Evolutionary conservation across 306 rosid species (phyloP).

Genomic region (Prunus mume): DNA sequence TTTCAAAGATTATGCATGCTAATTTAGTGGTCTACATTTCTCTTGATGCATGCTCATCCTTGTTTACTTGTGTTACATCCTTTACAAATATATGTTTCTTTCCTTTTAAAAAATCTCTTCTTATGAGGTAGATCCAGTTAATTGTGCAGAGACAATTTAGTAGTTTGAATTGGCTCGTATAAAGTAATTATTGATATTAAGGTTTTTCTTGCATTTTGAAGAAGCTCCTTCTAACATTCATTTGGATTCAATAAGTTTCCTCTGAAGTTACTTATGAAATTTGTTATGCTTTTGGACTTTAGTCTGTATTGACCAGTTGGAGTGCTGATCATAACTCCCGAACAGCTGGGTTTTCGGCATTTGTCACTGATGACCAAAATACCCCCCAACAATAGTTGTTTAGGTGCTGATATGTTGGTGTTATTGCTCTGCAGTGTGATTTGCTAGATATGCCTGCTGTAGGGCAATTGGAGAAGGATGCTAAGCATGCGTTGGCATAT

Average conservation of each 20-base stretch:
- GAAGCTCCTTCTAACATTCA: not conserved
- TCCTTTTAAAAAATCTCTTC: not conserved
- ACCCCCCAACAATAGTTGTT: not conserved
- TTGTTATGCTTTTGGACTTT: not conserved
- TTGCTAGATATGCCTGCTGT: slow-evolving; percentile 80
- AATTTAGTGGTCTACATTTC: not conserved
- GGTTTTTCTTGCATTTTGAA: not conserved
- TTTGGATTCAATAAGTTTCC: not conserved
- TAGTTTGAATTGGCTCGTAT: not conserved
- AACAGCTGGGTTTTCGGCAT: not conserved
- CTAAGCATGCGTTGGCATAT: slow-evolving; percentile 62
- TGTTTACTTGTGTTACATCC: not conserved
- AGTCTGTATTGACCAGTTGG: not conserved
- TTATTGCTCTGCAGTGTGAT: slow-evolving; percentile 64
- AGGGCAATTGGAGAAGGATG: slow-evolving; percentile 87
- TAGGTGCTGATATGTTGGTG: not conserved
- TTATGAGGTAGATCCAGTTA: not conserved
- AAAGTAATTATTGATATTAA: not conserved
- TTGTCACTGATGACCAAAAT: not conserved
- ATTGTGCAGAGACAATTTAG: not conserved
- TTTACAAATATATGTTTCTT: not conserved
- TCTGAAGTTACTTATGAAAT: not conserved
- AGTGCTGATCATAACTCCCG: not conserved
- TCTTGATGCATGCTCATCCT: not conserved
- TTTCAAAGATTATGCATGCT: not conserved